Evolutionary conservation across 129 eudicot species (phyloP).

Genomic region (Pittosporum tobira): DNA sequence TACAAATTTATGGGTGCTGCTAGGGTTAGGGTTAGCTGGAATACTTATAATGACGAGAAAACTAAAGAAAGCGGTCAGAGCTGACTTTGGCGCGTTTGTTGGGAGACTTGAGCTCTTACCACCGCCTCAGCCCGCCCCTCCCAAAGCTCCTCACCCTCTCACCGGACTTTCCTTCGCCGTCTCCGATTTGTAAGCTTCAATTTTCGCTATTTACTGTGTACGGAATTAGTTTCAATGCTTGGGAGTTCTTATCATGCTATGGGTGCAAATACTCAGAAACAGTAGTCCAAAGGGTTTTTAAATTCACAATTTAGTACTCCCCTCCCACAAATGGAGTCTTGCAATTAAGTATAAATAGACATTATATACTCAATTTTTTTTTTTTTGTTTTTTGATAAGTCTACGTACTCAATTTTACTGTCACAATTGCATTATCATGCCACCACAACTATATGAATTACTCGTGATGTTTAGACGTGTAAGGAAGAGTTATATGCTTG

Average conservation of each 20-base stretch:
- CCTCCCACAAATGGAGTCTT: no score
- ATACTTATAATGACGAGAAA: slow-evolving; percentile 60
- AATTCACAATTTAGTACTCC: no score
- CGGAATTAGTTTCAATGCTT: neutral
- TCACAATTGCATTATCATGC: no score
- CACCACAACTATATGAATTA: no score
- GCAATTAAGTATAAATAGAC: no score
- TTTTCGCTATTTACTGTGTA: neutral
- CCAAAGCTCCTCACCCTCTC: slow-evolving; percentile 93
- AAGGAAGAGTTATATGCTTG: no score
- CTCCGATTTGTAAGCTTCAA: slow-evolving; percentile 60
- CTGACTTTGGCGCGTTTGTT: slow-evolving; percentile 80
- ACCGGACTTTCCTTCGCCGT: slow-evolving; percentile 76
- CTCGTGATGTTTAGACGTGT: no score
- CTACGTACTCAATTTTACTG: no score
- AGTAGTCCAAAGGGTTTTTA: no score
- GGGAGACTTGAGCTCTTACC: slow-evolving; percentile 62
- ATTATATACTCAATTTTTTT: no score
- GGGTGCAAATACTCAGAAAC: no score
- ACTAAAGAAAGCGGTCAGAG: slow-evolving; percentile 45
- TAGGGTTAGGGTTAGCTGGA: slow-evolving; percentile 90
- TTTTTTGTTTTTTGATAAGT: no score
- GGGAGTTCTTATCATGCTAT: neutral
- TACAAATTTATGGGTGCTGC: slow-evolving; percentile 70
- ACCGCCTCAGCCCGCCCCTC: slow-evolving; percentile 97